Conservation (phyloP, 352 stramenopile species). For the Phytopythium kandeliae region DNA sequence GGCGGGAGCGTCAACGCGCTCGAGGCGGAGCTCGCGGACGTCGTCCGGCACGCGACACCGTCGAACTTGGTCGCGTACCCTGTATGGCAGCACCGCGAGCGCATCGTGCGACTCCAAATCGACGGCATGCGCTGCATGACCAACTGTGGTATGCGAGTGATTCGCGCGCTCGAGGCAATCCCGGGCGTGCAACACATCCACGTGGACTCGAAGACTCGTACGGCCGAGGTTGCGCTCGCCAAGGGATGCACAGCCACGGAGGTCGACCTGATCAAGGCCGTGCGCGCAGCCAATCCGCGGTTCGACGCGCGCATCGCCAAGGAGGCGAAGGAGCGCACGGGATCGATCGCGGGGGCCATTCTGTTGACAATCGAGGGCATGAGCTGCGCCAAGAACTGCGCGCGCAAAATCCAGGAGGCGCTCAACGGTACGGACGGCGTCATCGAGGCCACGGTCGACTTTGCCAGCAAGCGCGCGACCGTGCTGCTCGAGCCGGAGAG, state of each 20-base stretch:
- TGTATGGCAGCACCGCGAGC: slow-evolving; percentile 79
- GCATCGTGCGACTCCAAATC: slow-evolving; percentile 66
- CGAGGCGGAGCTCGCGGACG: slow-evolving; percentile 52
- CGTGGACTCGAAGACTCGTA: slow-evolving; percentile 79
- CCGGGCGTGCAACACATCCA: slow-evolving; percentile 80
- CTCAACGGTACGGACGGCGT: slow-evolving; percentile 47
- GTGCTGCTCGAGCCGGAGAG: slow-evolving; percentile 62
- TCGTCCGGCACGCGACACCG: slow-evolving; percentile 40
- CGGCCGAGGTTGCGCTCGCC: slow-evolving; percentile 63
- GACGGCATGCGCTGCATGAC: slow-evolving; percentile 87
- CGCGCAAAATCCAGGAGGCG: slow-evolving; percentile 43
- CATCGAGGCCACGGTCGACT: slow-evolving; percentile 66
- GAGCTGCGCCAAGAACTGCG: slow-evolving; percentile 68
- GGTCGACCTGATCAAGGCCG: slow-evolving; percentile 84
- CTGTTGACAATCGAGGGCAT: slow-evolving; percentile 73
- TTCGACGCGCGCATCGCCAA: slow-evolving; percentile 73
- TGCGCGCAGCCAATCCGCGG: slow-evolving; percentile 61
- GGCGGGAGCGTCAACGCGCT: slow-evolving; percentile 18
- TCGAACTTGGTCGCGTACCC: slow-evolving; percentile 58
- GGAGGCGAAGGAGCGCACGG: slow-evolving; percentile 38
- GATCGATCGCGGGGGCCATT: slow-evolving; percentile 52
- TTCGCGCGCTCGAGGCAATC: slow-evolving; percentile 73
- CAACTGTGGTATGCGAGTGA: slow-evolving; percentile 78
- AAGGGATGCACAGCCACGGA: slow-evolving; percentile 78
- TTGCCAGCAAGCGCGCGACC: slow-evolving; percentile 58